Evolutionary conservation across 129 eudicot species (phyloP).

Genomic region (Glebionis coronaria): DNA sequence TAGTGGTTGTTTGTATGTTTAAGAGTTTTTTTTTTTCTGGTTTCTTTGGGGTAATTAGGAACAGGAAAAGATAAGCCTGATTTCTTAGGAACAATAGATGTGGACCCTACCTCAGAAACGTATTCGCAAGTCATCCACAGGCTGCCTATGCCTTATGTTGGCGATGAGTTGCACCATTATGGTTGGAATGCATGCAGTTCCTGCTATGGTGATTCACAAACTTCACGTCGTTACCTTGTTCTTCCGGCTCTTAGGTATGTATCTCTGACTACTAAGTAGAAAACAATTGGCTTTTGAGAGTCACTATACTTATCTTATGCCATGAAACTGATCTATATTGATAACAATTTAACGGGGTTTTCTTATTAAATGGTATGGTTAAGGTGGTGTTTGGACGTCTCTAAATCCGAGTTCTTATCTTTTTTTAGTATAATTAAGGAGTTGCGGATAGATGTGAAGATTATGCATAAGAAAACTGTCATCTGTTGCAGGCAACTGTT

Average conservation of each 20-base stretch:
- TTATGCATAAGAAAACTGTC: neutral
- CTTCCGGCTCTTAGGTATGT: constrained; percentile 88
- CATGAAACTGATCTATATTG: neutral
- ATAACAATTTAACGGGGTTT: neutral
- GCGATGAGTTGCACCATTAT: constrained; percentile 92
- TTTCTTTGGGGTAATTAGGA: constrained; percentile 38
- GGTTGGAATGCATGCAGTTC: constrained; percentile 99
- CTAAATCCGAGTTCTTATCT: too few species aligned
- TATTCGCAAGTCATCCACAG: constrained; percentile 89
- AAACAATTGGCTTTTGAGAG: neutral
- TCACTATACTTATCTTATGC: neutral
- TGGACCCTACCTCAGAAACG: constrained; percentile 74
- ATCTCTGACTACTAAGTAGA: constrained; percentile 1
- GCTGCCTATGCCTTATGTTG: constrained; percentile 84
- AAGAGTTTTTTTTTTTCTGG: neutral
- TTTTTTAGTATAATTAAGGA: too few species aligned
- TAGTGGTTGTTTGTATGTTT: neutral
- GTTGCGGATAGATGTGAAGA: neutral
- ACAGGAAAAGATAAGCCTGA: constrained; percentile 88
- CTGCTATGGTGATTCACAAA: constrained; percentile 72
- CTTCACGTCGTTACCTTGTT: constrained; percentile 81
- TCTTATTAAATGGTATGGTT: neutral
- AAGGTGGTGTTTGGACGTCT: neutral
- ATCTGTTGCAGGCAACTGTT: neutral
- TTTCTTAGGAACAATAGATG: constrained; percentile 84